phyloP scores from a whole-genome alignment of 2,329 filamentous ascomycete genomes.

The Emmonsiellopsis sp. region DNA sequence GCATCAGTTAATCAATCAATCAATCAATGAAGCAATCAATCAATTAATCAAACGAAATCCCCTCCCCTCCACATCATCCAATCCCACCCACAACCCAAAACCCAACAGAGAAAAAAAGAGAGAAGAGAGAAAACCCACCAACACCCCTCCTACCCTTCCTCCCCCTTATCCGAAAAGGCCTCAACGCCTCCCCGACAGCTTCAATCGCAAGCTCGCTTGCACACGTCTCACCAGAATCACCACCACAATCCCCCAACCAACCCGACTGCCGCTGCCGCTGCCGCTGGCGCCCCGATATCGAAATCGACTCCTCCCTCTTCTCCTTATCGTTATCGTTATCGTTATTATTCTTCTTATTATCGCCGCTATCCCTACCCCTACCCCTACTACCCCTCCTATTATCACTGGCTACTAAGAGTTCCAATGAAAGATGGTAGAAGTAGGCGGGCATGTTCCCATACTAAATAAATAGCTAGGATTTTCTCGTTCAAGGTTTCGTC shows the following conservation, averaged over 20 bases:
- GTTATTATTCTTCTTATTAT: not conserved
- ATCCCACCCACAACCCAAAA: too few species aligned
- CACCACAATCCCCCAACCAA: not conserved
- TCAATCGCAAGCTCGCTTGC: not conserved
- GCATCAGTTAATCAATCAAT: too few species aligned
- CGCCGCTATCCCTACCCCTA: not conserved
- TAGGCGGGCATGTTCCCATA: conserved; percentile 48
- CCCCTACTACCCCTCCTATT: not conserved
- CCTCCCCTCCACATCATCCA: too few species aligned
- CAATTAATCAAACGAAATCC: too few species aligned
- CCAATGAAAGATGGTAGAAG: conserved; percentile 54
- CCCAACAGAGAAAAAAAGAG: too few species aligned
- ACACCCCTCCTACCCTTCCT: not conserved
- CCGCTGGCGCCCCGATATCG: not conserved
- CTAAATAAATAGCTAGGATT: not conserved
- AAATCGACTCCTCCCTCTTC: not conserved
- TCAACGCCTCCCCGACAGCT: conserved; percentile 8
- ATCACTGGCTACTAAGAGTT: conserved; percentile 39
- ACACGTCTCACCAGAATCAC: not conserved
- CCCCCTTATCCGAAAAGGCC: conserved; percentile 7
- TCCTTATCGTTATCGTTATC: not conserved
- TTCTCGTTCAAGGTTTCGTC: too few species aligned
- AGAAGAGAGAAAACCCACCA: not conserved
- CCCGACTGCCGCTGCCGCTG: not conserved
- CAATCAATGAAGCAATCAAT: too few species aligned